These are phyloP conservation scores for Aspergillus terreus DNA, from an alignment of 2,329 filamentous ascomycete species.

Conservation along the genomic window DNA sequence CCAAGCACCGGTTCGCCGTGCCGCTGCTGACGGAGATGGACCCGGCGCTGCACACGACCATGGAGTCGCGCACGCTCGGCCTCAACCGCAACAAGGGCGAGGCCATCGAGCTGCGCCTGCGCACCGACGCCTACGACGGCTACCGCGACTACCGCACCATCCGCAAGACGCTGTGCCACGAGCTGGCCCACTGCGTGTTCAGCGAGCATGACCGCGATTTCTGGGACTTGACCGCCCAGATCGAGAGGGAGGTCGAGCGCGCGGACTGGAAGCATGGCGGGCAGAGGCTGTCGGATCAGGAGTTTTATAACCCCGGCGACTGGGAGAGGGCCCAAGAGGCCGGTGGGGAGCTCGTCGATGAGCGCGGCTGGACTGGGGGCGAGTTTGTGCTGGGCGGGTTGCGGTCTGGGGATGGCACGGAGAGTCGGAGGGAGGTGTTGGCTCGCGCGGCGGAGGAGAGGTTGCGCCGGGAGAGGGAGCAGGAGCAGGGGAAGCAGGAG, in stretches of 20 bases:
- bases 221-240: conserved; percentile 82
- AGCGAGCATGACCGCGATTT: conserved; percentile 80
- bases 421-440: conserved; percentile 70
- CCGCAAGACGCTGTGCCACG: conserved; percentile 87
- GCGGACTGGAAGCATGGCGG: conserved; percentile 77
- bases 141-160: conserved; percentile 92
- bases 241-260: conserved; percentile 78
- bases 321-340: conserved; percentile 44
- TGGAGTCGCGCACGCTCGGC: conserved; percentile 77
- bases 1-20: conserved; percentile 77
- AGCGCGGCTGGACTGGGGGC: conserved; percentile 74
- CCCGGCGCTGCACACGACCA: conserved; percentile 74
- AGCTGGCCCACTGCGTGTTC: conserved; percentile 88
- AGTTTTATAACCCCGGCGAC: conserved; percentile 58
- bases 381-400: conserved; percentile 67
- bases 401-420: conserved; percentile 36
- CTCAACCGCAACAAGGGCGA: conserved; percentile 85
- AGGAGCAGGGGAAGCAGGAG: conserved; percentile 28
- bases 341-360: conserved; percentile 59
- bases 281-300: conserved; percentile 55
- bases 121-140: conserved; percentile 93
- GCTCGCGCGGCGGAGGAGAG: conserved; percentile 71
- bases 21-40: conserved; percentile 94
- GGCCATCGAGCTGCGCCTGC: conserved; percentile 81
- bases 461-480: conserved; percentile 49